phyloP scores from a whole-genome alignment of 805 yeast genomes.

The Lipomyces kockii region DNA sequence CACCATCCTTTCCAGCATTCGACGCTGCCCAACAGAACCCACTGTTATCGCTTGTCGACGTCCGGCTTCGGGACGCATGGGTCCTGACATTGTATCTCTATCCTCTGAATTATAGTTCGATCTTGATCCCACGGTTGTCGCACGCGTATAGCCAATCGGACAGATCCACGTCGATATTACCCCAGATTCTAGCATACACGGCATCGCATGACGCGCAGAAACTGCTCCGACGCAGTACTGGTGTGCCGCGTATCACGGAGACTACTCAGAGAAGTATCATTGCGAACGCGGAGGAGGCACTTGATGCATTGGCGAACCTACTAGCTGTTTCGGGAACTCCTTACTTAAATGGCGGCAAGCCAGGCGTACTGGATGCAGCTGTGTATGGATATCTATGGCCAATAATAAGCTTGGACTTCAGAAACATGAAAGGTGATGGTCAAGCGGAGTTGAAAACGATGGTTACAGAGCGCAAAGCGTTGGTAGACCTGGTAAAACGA shows the following conservation, averaged over 20 bases:
- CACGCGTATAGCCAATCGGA: background rate
- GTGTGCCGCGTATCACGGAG: conserved; percentile 6
- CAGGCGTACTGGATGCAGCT: conserved; percentile 29
- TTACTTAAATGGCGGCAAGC: conserved; percentile 7
- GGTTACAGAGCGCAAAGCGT: conserved; percentile 10
- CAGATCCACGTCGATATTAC: conserved; percentile 6
- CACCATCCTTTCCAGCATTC: background rate
- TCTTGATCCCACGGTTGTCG: conserved; percentile 9
- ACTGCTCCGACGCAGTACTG: conserved; percentile 6
- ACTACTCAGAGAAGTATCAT: conserved; percentile 6
- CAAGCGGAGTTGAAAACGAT: conserved; percentile 19
- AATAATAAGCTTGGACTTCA: conserved; percentile 14
- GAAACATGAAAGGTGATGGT: conserved; percentile 4
- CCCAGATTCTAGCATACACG: background rate
- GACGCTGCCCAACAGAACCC: conserved; percentile 5
- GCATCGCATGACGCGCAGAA: conserved; percentile 6
- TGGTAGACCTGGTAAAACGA: conserved; percentile 13
- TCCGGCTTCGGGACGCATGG: conserved; percentile 25
- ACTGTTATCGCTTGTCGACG: conserved; percentile 18
- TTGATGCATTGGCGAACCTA: conserved; percentile 26
- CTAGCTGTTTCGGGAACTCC: background rate
- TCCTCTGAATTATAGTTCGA: conserved; percentile 7
- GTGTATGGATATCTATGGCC: conserved; percentile 27
- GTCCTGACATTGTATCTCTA: conserved; percentile 21
- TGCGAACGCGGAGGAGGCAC: conserved; percentile 28